These are phyloP conservation scores for Ophioceras dolichostomum DNA, from an alignment of 2,329 filamentous ascomycete species.

Conservation along the genomic window DNA sequence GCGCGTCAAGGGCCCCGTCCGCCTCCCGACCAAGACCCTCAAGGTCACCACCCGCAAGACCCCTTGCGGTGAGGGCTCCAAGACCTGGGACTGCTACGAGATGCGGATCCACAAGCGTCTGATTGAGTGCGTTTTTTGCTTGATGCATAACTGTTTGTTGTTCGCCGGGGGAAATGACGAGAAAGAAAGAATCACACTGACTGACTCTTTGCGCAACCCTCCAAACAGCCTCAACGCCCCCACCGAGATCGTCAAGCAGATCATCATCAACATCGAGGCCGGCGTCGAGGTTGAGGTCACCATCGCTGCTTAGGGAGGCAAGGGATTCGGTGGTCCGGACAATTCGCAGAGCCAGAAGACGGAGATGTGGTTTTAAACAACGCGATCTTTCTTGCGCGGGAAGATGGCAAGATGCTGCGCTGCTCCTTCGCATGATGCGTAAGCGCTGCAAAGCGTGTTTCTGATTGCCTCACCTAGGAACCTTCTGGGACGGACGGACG, in stretches of 20 bases:
- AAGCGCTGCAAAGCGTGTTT: too few species aligned
- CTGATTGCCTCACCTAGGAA: too few species aligned
- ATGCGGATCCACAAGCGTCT: slow-evolving; percentile 99
- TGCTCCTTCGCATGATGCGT: too few species aligned
- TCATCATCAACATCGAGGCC: slow-evolving; percentile 66
- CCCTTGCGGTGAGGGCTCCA: slow-evolving; percentile 97
- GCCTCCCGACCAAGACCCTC: slow-evolving; percentile 92
- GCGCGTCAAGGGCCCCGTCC: slow-evolving; percentile 94
- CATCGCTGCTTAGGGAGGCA: slow-evolving; percentile 3
- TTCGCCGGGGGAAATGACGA: background rate
- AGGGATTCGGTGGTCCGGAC: too few species aligned
- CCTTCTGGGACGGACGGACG: too few species aligned
- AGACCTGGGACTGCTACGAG: slow-evolving; percentile 99
- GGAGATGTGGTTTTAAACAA: too few species aligned
- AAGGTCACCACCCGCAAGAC: slow-evolving; percentile 98
- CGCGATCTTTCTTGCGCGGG: too few species aligned
- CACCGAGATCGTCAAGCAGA: slow-evolving; percentile 94
- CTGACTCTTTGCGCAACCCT: background rate
- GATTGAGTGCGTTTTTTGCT: slow-evolving; percentile 59
- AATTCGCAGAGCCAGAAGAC: too few species aligned
- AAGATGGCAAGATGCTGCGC: too few species aligned
- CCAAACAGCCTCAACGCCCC: slow-evolving; percentile 69
- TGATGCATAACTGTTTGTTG: too few species aligned
- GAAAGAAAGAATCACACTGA: too few species aligned
- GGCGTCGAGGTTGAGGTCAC: slow-evolving; percentile 4